phyloP scores from a whole-genome alignment of 2,329 filamentous ascomycete genomes.

The Periconia digitata region DNA sequence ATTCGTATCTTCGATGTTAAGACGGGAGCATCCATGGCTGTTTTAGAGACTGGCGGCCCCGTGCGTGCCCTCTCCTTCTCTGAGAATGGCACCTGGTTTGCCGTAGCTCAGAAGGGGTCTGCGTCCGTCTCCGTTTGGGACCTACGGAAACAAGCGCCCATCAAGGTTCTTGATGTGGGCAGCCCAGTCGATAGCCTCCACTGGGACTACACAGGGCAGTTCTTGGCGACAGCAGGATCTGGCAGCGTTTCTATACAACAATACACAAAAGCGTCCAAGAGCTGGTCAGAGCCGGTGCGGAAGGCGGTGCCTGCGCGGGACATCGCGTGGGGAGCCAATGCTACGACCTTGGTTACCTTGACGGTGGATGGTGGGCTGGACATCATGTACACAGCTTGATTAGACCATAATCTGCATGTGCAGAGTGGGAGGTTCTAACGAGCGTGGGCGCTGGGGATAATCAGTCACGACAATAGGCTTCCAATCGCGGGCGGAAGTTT shows the following conservation, averaged over 20 bases:
- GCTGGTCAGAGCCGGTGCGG: conserved; percentile 83
- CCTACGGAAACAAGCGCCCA: conserved; percentile 78
- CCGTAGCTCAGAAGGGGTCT: conserved; percentile 75
- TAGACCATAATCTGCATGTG: neutral
- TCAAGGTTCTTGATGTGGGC: conserved; percentile 85
- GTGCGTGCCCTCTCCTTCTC: conserved; percentile 82
- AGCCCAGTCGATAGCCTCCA: conserved; percentile 72
- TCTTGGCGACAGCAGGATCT: conserved; percentile 77
- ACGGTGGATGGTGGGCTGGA: conserved; percentile 75
- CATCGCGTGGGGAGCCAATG: conserved; percentile 75
- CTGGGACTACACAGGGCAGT: conserved; percentile 97
- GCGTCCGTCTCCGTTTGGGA: conserved; percentile 86
- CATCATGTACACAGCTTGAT: neutral
- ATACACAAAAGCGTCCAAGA: conserved; percentile 83
- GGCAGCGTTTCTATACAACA: conserved; percentile 85
- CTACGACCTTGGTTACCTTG: conserved; percentile 72
- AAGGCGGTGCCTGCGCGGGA: conserved; percentile 73
- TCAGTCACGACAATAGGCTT: no score
- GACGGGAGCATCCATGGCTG: conserved; percentile 73
- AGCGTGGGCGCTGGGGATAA: no score
- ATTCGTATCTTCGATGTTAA: conserved; percentile 90
- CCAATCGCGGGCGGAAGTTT: no score
- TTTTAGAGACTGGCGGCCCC: conserved; percentile 66
- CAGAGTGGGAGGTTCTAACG: neutral
- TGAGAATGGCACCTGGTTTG: conserved; percentile 96